Base-by-base conservation (phyloP, 2,329 filamentous ascomycete genomes). In the Exophiala oligosperma region DNA sequence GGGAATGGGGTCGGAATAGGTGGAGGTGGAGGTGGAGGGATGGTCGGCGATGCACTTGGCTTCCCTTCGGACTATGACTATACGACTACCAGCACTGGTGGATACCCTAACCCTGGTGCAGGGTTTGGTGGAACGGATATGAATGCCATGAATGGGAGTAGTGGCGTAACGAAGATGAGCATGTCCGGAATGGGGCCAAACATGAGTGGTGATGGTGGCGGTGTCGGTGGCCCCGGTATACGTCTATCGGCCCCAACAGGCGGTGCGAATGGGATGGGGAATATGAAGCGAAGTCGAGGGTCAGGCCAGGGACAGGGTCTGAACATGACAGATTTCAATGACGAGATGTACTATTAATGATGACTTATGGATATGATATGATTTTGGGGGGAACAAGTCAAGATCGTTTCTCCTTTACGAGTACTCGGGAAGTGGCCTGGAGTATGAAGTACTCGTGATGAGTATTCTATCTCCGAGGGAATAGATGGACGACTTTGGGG, bases 271-370 rank as follows among this genome's bases (percentile, higher is more conserved):
- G 40, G 40, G 12, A 21, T n/a, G 3, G 21, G 14, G 24, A 29
- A 48, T 32, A n/a, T 29, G 26, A 48, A 48, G 24, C 43, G 43
- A 35, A 35, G 6, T 35, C 32, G 2, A 35, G 7, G 32, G 6
- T 35, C 32, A 43, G 21, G 40, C 17, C 40, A n/a, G 1, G 24
- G 46, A 8, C 44, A 32, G 46, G 28, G 26, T 28, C 46, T n/a
- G 2, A 7, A n/a, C 11, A 48, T 28, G 7, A 2, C 7, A 11
- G 24, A 11, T 2, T 48, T 48, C 28, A 26, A 48, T 29, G 46
- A 48, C 32, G 46, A 48, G 5, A 48, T 48, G 46, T 48, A 48
- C 46, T 48, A 48, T 29, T 48, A 48, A 48, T 9, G 23, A 48
- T 2, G 6, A 4, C 7, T 32, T 48, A 24, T 17, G 28, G 26